Evolutionary conservation across 2,329 filamentous ascomycete genomes (phyloP).

Genomic region (Trichophyton simii): DNA sequence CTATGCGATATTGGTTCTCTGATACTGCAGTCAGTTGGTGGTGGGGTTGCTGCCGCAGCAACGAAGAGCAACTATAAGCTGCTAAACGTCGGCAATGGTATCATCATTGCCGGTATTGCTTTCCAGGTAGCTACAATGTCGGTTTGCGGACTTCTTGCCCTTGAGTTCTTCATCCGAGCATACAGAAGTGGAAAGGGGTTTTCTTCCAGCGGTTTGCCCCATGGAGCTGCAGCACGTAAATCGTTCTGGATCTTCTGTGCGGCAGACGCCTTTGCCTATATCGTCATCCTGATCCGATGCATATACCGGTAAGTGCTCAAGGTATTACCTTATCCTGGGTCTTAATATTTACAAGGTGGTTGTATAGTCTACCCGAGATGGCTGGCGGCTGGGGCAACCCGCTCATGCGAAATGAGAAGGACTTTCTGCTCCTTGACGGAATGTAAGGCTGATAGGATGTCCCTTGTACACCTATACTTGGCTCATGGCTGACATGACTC

Average conservation of each 20-base stretch:
- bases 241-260: conserved; percentile 19
- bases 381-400: conserved; percentile 37
- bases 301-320: conserved; percentile 30
- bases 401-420: conserved; percentile 36
- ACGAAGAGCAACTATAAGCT: conserved; percentile 24
- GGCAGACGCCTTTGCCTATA: conserved; percentile 26
- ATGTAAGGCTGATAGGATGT: conserved; percentile 25
- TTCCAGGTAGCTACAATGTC: conserved; percentile 43
- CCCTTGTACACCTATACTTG: neutral
- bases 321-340: neutral
- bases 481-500: neutral
- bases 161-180: conserved; percentile 36
- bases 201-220: conserved; percentile 15
- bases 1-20: conserved; percentile 47
- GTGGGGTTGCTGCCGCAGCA: conserved; percentile 44
- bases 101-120: conserved; percentile 47
- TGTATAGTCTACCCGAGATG: conserved; percentile 37
- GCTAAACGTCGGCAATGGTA: conserved; percentile 39
- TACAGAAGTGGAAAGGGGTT: conserved; percentile 17
- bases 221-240: conserved; percentile 19
- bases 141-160: conserved; percentile 25
- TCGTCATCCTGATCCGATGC: conserved; percentile 31
- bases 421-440: conserved; percentile 38
- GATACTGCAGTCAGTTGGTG: conserved; percentile 46
- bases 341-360: neutral